phyloP scores from a whole-genome alignment of 768 basidiomycete species.

The Termitomyces sp. region DNA sequence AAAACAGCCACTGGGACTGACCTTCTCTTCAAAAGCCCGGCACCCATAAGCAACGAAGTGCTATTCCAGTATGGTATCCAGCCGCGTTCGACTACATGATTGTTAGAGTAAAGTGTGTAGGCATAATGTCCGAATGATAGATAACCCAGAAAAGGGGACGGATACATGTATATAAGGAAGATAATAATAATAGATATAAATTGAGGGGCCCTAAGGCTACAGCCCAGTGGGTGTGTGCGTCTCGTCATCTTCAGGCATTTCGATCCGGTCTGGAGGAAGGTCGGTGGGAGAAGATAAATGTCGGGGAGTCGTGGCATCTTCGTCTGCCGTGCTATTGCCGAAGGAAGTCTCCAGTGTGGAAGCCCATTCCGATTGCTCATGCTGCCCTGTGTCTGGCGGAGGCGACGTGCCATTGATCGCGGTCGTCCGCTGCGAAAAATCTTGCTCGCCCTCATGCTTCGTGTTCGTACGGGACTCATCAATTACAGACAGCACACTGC shows the following conservation, averaged over 20 bases:
- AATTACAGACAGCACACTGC: constrained; percentile 69
- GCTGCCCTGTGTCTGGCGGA: constrained; percentile 28
- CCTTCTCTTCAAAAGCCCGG: constrained; percentile 87
- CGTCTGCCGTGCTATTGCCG: constrained; percentile 24
- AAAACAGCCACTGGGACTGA: constrained; percentile 85
- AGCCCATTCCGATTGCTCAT: constrained; percentile 35
- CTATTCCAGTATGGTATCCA: constrained; percentile 67
- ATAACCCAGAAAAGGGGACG: constrained; percentile 19
- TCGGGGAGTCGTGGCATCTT: constrained; percentile 47
- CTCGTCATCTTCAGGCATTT: constrained; percentile 20
- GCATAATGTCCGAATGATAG: constrained; percentile 19
- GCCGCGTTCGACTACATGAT: constrained; percentile 23
- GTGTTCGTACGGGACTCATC: constrained; percentile 54
- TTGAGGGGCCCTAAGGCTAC: constrained; percentile 11
- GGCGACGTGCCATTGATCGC: constrained; percentile 21
- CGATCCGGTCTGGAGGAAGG: constrained; percentile 23
- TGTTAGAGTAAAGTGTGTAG: constrained; percentile 15
- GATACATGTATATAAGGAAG: constrained; percentile 19
- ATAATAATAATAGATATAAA: constrained; percentile 18
- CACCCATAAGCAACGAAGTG: constrained; percentile 48
- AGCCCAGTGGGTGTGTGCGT: constrained; percentile 23
- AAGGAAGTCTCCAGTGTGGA: constrained; percentile 40
- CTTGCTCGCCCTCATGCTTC: constrained; percentile 27
- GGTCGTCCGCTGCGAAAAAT: constrained; percentile 22
- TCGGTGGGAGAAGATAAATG: constrained; percentile 30